Evolutionary conservation across 2,329 filamentous ascomycete genomes (phyloP).

Genomic region (Periglandula ipomoeae): DNA sequence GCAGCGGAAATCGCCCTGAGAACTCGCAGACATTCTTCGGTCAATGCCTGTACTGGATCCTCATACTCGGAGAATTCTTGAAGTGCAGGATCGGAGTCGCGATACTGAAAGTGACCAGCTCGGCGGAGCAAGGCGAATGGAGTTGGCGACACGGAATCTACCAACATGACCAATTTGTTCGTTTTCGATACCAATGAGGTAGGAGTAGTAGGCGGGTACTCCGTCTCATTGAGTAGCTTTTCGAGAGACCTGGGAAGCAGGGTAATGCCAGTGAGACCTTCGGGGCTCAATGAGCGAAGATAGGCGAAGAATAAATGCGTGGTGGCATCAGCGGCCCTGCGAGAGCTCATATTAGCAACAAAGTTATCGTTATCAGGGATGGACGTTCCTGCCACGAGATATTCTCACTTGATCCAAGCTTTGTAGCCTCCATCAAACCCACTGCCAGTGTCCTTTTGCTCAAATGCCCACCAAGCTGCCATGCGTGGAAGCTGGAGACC

Average conservation of each 20-base stretch:
- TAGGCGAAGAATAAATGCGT: constrained; percentile 98
- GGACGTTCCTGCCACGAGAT: not conserved
- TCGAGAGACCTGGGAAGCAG: constrained; percentile 84
- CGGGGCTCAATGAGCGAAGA: constrained; percentile 79
- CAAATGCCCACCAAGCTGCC: constrained; percentile 98
- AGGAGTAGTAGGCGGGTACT: constrained; percentile 81
- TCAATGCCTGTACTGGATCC: constrained; percentile 78
- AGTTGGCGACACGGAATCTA: constrained; percentile 87
- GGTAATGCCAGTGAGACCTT: constrained; percentile 70
- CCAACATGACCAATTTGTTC: constrained; percentile 91
- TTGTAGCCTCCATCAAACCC: constrained; percentile 95
- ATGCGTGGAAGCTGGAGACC: constrained; percentile 90
- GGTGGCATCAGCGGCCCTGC: constrained; percentile 83
- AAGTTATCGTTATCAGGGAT: not conserved
- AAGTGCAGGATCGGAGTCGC: constrained; percentile 76
- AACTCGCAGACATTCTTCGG: constrained; percentile 88
- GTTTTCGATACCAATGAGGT: constrained; percentile 69
- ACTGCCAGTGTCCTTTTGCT: constrained; percentile 75
- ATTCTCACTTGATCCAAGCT: constrained; percentile 59
- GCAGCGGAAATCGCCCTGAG: constrained; percentile 78
- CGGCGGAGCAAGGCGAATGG: constrained; percentile 85
- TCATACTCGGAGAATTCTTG: constrained; percentile 82
- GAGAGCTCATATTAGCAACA: constrained; percentile 2
- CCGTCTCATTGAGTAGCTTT: constrained; percentile 81
- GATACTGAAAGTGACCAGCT: constrained; percentile 91